Percentiles rank a stretch among this genome's conserved stretches.
These are phyloP conservation scores for Pseudogymnoascus sp. DNA, from an alignment of 2,329 filamentous ascomycete genomes.

Conservation along the genomic window DNA sequence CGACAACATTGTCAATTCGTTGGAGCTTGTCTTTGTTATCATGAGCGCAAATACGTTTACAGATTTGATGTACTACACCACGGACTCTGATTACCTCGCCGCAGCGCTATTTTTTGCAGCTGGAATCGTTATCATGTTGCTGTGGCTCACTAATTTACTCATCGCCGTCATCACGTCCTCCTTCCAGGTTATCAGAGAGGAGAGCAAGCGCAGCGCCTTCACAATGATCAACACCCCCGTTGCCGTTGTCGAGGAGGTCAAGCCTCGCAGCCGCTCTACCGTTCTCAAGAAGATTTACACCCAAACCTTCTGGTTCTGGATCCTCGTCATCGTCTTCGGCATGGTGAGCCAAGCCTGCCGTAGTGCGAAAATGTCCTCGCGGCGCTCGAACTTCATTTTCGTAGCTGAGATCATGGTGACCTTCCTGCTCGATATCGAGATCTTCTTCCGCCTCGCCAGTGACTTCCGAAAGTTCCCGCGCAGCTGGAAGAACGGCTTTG, in stretches of 20 bases:
- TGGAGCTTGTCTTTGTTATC: constrained; percentile 93
- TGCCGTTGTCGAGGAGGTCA: constrained; percentile 25
- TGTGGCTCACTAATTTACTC: constrained; percentile 91
- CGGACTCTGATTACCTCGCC: constrained; percentile 82
- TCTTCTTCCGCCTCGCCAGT: constrained; percentile 66
- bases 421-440: constrained; percentile 70
- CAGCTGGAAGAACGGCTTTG: constrained; percentile 68
- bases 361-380: constrained; percentile 65
- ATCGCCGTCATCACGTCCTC: constrained; percentile 98
- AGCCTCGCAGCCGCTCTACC: constrained; percentile 35
- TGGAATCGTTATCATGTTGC: constrained; percentile 80
- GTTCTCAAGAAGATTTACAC: constrained; percentile 65
- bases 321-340: constrained; percentile 69
- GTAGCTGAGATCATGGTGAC: constrained; percentile 70
- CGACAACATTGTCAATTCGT: constrained; percentile 85
- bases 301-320: constrained; percentile 70
- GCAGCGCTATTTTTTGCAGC: constrained; percentile 70
- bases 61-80: constrained; percentile 88
- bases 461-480: constrained; percentile 77
- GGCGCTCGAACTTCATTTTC: constrained; percentile 58
- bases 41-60: constrained; percentile 98
- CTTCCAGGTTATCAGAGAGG: constrained; percentile 95
- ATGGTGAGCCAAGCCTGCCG: constrained; percentile 72
- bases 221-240: constrained; percentile 57
- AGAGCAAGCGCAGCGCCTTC: constrained; percentile 90